Conservation (phyloP, 2,329 filamentous ascomycete species). For the Fusarium sp. region DNA sequence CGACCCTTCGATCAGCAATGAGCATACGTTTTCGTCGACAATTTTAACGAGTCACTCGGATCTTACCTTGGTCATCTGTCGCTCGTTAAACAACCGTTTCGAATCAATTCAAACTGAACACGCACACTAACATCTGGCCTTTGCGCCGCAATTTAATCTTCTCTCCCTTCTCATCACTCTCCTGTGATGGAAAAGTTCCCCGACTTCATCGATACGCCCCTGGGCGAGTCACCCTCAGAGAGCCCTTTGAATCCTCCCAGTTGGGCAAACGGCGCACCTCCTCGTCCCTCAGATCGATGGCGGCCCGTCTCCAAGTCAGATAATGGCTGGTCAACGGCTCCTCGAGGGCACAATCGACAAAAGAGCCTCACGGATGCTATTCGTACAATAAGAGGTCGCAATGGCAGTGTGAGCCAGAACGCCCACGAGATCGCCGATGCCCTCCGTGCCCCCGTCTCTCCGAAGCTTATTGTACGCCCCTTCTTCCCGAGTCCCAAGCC, state of each 20-base stretch:
- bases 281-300: conserved; percentile 43
- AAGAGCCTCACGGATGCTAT: conserved; percentile 93
- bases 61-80: conserved; percentile 11
- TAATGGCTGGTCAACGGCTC: conserved; percentile 42
- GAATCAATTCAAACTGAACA: neutral
- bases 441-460: conserved; percentile 87
- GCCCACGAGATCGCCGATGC: conserved; percentile 93
- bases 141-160: conserved; percentile 1
- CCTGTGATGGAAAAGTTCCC: conserved; percentile 64
- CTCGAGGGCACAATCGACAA: conserved; percentile 70
- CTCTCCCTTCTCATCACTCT: conserved; percentile 1
- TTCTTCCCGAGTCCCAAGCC: conserved; percentile 7
- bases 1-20: conserved; percentile 33
- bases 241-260: conserved; percentile 41
- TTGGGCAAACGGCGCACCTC: conserved; percentile 42
- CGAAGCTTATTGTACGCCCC: conserved; percentile 78
- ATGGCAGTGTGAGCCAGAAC: conserved; percentile 88
- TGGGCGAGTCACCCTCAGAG: conserved; percentile 40
- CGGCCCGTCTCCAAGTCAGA: conserved; percentile 40
- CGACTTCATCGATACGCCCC: conserved; percentile 58
- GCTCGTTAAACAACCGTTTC: conserved; percentile 23
- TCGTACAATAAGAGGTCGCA: conserved; percentile 79
- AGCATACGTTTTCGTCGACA: conserved; percentile 6
- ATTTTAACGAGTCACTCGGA: neutral
- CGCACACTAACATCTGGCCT: neutral